Base-by-base conservation (phyloP, 2,329 filamentous ascomycete species). In the Fusarium sp. region DNA sequence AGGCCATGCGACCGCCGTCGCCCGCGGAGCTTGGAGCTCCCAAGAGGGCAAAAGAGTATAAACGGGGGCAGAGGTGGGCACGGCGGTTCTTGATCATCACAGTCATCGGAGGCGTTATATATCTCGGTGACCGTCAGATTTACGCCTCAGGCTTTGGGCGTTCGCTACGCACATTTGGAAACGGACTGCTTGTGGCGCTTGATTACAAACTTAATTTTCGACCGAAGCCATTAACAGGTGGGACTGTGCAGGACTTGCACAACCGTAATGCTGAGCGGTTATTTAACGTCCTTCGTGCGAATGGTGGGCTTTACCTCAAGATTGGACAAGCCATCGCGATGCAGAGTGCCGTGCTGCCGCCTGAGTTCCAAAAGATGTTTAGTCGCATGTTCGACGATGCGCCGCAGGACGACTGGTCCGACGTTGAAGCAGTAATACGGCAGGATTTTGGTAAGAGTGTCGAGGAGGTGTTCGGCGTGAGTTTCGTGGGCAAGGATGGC, bases 181-280 rank as follows among this genome's bases (percentile, higher is more conserved):
- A 89, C 4, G 95, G 94, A 9, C 82, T 97, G 13, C 77, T 95
- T 45, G 92, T 97, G 17, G 95, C 95, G 1, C 76, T 95, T 24
- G 96, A 99, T 82, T 98, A 99, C 84, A 98, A 98, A 82, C 84
- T 98, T 79, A 98, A 99, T 81, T 99, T 99, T 80, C 89, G 93
- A 7, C 87, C 92, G 7, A 83, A 94, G 69, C 95, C 95, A 8
- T 87, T 90, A 57, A 87, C 91, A 50, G 93, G 91, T 24, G 88
- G 90, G 51, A 91, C 89, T 20, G 89, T 97, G 40, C 86, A 88
- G 42, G 92, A 94, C 61, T 82, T 98, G 51, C 96, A 99, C 80
- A 83, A 87, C 38, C 90, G 96, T 65, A 97, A 92, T 76, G 96
- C 96, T 0, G 89, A 94, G 81, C 87, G 93, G 26, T 83, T 98